Evolutionary conservation across 768 basidiomycete genomes (phyloP).

Genomic region (Xerocomus spinulosus): DNA sequence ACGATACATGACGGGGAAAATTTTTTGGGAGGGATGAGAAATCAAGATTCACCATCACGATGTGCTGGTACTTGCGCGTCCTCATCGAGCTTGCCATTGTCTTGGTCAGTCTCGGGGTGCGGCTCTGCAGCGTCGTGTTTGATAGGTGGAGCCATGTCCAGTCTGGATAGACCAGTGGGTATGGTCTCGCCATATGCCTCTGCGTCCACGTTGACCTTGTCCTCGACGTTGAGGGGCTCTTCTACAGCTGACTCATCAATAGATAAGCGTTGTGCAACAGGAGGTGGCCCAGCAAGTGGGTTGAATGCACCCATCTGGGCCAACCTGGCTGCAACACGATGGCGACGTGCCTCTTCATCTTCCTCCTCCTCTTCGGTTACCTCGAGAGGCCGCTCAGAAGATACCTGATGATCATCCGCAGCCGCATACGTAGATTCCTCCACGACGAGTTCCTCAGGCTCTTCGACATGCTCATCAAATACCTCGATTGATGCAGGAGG

Average conservation of each 20-base stretch:
- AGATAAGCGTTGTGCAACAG: conserved; percentile 14
- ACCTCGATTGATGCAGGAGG: not conserved
- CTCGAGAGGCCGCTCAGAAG: conserved; percentile 2
- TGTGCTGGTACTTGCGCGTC: conserved; percentile 15
- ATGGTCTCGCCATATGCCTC: conserved; percentile 23
- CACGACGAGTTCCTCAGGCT: conserved; percentile 1
- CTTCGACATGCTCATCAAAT: conserved; percentile 7
- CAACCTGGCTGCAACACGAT: conserved; percentile 54
- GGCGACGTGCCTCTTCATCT: conserved; percentile 50
- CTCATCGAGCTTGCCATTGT: conserved; percentile 12
- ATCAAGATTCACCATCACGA: conserved; percentile 44
- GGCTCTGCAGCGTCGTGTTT: conserved; percentile 12
- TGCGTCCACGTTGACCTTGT: conserved; percentile 22
- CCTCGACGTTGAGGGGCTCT: conserved; percentile 16
- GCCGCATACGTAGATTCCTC: conserved; percentile 3
- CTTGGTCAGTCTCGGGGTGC: conserved; percentile 16
- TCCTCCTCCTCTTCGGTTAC: conserved; percentile 30
- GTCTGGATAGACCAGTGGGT: conserved; percentile 20
- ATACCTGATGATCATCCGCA: conserved; percentile 1
- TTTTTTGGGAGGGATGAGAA: conserved; percentile 8
- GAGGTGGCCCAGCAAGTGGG: conserved; percentile 43
- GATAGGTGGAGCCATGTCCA: conserved; percentile 13
- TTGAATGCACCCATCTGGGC: conserved; percentile 62
- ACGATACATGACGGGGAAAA: conserved; percentile 20
- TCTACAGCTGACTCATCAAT: conserved; percentile 9